Evolutionary conservation across 305 asterid genomes (phyloP).

Genomic region (Fraxinus floribunda): DNA sequence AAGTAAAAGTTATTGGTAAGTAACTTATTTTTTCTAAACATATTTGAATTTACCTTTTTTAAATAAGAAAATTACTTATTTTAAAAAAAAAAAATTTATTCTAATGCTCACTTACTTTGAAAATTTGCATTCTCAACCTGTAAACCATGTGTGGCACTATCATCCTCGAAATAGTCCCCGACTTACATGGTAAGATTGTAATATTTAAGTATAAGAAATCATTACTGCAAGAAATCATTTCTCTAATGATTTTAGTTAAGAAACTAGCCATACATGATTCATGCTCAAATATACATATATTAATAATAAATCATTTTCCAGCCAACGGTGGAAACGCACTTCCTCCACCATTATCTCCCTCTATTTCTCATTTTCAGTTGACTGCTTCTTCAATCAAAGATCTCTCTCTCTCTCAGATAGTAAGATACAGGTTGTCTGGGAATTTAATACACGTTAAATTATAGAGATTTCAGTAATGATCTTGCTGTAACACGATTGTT

Average conservation of each 20-base stretch:
- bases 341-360: not conserved
- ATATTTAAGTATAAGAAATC: too few species aligned
- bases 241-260: not conserved
- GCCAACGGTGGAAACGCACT: not conserved
- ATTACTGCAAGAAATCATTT: not conserved
- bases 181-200: not conserved
- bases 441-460: not conserved
- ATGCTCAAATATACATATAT: not conserved
- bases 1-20: not conserved
- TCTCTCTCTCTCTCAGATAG: not conserved
- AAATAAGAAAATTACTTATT: not conserved
- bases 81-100: too few species aligned
- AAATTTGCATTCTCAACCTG: not conserved
- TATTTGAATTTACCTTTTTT: not conserved
- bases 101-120: too few species aligned
- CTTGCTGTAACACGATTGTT: not conserved
- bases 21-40: not conserved
- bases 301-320: not conserved
- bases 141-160: not conserved
- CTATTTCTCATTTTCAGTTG: not conserved
- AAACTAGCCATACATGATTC: not conserved
- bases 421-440: slow-evolving; percentile 1
- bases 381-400: not conserved
- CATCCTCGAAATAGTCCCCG: not conserved
- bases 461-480: not conserved